Evolutionary conservation across 1,284 basidiomycete species (phyloP).

Genomic region (Paramarasmius palmivorus): DNA sequence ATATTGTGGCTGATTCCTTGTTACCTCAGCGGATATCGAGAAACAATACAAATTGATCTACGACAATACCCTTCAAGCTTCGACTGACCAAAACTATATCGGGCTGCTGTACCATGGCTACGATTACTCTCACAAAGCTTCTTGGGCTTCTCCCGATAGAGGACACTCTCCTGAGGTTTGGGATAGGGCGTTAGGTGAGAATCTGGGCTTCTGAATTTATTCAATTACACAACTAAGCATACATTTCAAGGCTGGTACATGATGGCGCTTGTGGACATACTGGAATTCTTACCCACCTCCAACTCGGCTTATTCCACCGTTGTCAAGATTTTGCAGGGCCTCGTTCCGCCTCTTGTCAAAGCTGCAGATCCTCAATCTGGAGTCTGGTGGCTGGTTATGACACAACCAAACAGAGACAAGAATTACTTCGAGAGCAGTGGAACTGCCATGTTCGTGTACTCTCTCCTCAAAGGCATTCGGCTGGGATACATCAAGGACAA

Average conservation of each 20-base stretch:
- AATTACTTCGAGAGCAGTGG: constrained; percentile 56
- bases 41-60: constrained; percentile 45
- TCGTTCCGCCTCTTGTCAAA: constrained; percentile 36
- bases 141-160: constrained; percentile 46
- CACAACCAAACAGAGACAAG: constrained; percentile 41
- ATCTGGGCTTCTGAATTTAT: background rate
- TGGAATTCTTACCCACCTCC: constrained; percentile 37
- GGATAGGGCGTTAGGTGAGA: constrained; percentile 41
- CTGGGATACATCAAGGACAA: constrained; percentile 39
- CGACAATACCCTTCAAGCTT: constrained; percentile 40
- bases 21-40: constrained; percentile 41
- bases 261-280: constrained; percentile 51
- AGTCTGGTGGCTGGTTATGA: constrained; percentile 52
- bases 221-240: background rate
- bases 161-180: constrained; percentile 52
- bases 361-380: constrained; percentile 40
- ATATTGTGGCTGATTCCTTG: no score
- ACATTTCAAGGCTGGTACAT: constrained; percentile 37
- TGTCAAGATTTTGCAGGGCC: constrained; percentile 31
- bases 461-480: constrained; percentile 44
- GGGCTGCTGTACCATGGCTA: constrained; percentile 52
- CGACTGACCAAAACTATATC: constrained; percentile 35
- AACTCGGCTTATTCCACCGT: constrained; percentile 31
- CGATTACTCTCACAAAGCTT: constrained; percentile 39
- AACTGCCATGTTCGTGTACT: constrained; percentile 47